phyloP scores from a whole-genome alignment of 2,329 filamentous ascomycete genomes.

The Xylariomycetidae sp. region DNA sequence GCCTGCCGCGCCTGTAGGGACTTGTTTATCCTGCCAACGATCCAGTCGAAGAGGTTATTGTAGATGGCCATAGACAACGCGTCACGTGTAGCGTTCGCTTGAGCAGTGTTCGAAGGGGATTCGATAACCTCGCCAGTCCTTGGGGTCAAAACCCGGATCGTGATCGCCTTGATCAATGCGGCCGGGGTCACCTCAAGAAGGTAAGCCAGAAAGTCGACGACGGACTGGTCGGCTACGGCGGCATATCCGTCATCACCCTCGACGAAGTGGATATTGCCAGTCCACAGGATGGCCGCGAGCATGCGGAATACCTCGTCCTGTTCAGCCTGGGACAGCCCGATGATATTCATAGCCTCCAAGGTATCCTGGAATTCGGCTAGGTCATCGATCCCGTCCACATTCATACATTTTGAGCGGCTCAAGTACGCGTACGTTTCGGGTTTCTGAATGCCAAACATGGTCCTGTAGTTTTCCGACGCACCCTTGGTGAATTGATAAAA shows the following conservation, averaged over 20 bases:
- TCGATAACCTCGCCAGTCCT: slow-evolving; percentile 63
- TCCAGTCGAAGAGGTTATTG: slow-evolving; percentile 98
- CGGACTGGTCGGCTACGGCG: slow-evolving; percentile 78
- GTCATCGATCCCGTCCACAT: slow-evolving; percentile 93
- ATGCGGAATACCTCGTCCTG: slow-evolving; percentile 97
- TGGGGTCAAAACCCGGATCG: slow-evolving; percentile 75
- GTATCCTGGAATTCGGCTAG: slow-evolving; percentile 84
- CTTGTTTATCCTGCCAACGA: slow-evolving; percentile 85
- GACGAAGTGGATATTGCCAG: slow-evolving; percentile 85
- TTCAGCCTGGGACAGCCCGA: slow-evolving; percentile 81
- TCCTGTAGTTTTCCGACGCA: slow-evolving; percentile 78
- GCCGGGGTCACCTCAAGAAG: slow-evolving; percentile 80
- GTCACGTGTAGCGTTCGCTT: slow-evolving; percentile 83
- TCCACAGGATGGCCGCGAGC: slow-evolving; percentile 86
- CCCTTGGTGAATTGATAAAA: slow-evolving; percentile 99
- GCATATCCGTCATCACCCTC: slow-evolving; percentile 91
- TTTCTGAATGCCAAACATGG: slow-evolving; percentile 84
- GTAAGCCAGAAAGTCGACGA: slow-evolving; percentile 92
- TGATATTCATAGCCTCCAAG: slow-evolving; percentile 88
- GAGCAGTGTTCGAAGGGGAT: slow-evolving; percentile 78
- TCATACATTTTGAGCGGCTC: slow-evolving; percentile 87
- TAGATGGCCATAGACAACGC: slow-evolving; percentile 95
- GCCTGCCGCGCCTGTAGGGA: slow-evolving; percentile 75
- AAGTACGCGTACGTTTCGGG: slow-evolving; percentile 93
- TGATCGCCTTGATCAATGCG: slow-evolving; percentile 80